These are phyloP conservation scores for Botrytis squamosa DNA, from an alignment of 2,329 filamentous ascomycete genomes.

Conservation along the genomic window DNA sequence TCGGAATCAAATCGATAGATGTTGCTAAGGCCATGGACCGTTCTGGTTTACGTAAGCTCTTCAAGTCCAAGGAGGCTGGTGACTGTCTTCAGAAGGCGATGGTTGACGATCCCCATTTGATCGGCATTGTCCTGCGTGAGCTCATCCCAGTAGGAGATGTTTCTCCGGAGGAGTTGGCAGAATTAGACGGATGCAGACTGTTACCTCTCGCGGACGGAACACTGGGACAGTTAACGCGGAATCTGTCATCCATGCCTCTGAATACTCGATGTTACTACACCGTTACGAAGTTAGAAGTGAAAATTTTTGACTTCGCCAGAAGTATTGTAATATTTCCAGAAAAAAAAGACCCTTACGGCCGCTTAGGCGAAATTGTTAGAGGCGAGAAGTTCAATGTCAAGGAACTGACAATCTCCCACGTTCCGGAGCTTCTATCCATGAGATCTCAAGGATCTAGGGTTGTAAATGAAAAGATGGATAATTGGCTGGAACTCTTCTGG, in stretches of 20 bases:
- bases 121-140: constrained; percentile 22
- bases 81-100: constrained; percentile 19
- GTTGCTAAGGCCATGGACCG: constrained; percentile 26
- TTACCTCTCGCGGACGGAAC: constrained; percentile 33
- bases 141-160: constrained; percentile 16
- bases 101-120: constrained; percentile 14
- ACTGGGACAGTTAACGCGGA: constrained; percentile 26
- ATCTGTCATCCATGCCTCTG: constrained; percentile 2
- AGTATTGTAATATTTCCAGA: constrained; percentile 22
- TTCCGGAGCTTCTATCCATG: constrained; percentile 26
- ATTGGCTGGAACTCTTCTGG: constrained; percentile 33
- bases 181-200: constrained; percentile 34
- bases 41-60: constrained; percentile 25
- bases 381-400: constrained; percentile 33
- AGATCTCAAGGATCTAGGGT: not conserved
- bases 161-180: constrained; percentile 18
- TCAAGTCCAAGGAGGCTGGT: constrained; percentile 21
- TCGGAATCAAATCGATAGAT: constrained; percentile 21
- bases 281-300: constrained; percentile 24
- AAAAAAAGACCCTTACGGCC: not conserved
- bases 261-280: constrained; percentile 24
- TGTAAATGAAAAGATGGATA: constrained; percentile 16
- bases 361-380: constrained; percentile 8
- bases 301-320: constrained; percentile 33
- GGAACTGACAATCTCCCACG: constrained; percentile 24